These are phyloP conservation scores for Fraxinus dipetala DNA, from an alignment of 305 asterid species.

Conservation along the genomic window DNA sequence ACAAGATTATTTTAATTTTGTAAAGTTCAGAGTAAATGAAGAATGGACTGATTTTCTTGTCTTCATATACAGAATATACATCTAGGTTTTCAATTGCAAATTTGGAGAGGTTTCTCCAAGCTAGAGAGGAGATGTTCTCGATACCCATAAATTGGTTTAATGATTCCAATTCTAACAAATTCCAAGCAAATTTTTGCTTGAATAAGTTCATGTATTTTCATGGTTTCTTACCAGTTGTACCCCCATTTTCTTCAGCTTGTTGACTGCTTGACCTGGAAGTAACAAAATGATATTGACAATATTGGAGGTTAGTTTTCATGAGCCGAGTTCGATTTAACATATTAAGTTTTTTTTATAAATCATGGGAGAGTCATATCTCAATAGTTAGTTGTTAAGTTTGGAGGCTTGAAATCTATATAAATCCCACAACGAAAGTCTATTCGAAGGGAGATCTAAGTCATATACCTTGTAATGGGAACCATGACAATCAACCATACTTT, in stretches of 20 bases:
- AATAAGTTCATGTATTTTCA: neutral
- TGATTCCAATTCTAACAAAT: neutral
- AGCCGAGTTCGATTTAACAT: neutral
- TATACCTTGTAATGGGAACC: too few relatives aligned
- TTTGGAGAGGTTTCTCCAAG: neutral
- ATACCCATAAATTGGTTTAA: neutral
- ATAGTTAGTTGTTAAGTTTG: too few relatives aligned
- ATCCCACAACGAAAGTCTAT: too few relatives aligned
- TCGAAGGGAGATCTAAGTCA: neutral
- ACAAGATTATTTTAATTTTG: neutral
- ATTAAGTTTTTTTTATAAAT: neutral
- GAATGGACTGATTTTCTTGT: neutral
- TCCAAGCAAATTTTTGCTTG: neutral
- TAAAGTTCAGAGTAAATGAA: neutral
- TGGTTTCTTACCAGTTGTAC: neutral
- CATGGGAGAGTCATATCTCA: neutral
- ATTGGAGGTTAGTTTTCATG: neutral
- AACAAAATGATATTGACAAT: neutral
- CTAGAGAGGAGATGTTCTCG: neutral
- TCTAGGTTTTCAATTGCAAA: neutral
- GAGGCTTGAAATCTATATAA: too few relatives aligned
- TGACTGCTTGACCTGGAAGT: neutral
- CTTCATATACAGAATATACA: neutral
- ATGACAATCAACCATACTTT: too few relatives aligned
- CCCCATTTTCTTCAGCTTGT: neutral